Base-by-base conservation (phyloP, 2,329 filamentous ascomycete genomes). In the Colletotrichum shisoi region DNA sequence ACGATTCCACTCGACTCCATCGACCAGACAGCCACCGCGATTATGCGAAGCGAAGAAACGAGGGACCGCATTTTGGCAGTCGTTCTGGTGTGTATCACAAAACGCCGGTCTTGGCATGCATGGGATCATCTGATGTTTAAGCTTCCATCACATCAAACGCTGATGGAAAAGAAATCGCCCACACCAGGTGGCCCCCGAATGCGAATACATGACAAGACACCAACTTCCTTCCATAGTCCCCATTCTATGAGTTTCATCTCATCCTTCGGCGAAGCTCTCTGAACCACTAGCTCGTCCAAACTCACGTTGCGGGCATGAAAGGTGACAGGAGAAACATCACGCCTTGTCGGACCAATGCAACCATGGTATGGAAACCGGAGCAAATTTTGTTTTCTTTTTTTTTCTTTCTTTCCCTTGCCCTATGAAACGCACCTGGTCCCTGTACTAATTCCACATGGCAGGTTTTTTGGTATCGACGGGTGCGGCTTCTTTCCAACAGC, bases 91-190 rank as follows among this genome's bases (percentile, higher is more conserved):
- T 34, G 21, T 19, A 17, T 51, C 63, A 40, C 42, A 59, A 58
- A 67, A 56, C 42, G 46, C 42, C 19, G 48, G 45, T 53, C 54
- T 64, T 67, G 64, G 61, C 64, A 59, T 4, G 13, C 24, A 24
- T 54, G 45, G 54, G 66, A 62, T 67, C 62, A 37, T 68, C 66
- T 57, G 52, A 68, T 53, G 21, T 66, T 68, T 67, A 67, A 68
- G 51, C 66, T 68, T 68, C 66, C 45, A 68, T 66, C 57, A 51
- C 53, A 57, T 67, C 66, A 68, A 67, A 68, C 66, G 56, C 65
- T 68, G 61, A 68, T 68, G 65, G 60, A 39, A 42, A 40, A 34
- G 31, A 57, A 57, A 40, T 19, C 21, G 39, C 58, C n/a, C 49
- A n/a, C 42, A 34, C 49, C 24, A 15, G 49, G 37, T 12, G 39